These are phyloP conservation scores for Penicillium sclerotiorum DNA, from an alignment of 2,329 filamentous ascomycete species.

Conservation along the genomic window DNA sequence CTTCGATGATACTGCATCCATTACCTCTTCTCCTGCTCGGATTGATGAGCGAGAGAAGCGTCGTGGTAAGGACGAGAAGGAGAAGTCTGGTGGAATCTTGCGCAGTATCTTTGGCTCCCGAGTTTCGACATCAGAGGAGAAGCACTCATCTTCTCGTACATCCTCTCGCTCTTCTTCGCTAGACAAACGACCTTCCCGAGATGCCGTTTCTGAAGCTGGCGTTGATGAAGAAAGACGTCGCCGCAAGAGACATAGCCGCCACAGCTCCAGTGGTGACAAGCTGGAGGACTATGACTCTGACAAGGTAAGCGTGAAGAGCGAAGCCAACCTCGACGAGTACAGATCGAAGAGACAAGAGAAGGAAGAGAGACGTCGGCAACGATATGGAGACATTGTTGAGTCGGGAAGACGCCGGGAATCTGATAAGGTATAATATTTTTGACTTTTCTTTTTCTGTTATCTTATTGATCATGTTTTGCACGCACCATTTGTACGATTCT, in stretches of 20 bases:
- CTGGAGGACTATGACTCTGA: conserved; percentile 47
- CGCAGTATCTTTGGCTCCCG: conserved; percentile 43
- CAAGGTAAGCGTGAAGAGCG: conserved; percentile 49
- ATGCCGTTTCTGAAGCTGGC: conserved; percentile 41
- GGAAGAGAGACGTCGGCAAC: conserved; percentile 40
- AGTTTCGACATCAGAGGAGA: conserved; percentile 34
- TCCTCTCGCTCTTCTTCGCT: conserved; percentile 26
- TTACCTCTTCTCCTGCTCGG: conserved; percentile 36
- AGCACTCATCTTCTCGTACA: conserved; percentile 5
- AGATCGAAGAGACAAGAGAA: conserved; percentile 36
- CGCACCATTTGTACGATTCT: conserved; percentile 30
- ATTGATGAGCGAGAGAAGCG: conserved; percentile 37
- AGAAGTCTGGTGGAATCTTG: conserved; percentile 37
- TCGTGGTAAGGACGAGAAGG: conserved; percentile 36
- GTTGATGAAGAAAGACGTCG: conserved; percentile 45
- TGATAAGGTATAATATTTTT: conserved; percentile 45
- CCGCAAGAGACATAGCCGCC: conserved; percentile 48
- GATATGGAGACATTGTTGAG: conserved; percentile 41
- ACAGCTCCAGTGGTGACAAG: conserved; percentile 47
- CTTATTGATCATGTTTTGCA: conserved; percentile 24
- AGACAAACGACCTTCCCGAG: conserved; percentile 33
- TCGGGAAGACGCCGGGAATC: conserved; percentile 34
- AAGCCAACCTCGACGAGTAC: conserved; percentile 35
- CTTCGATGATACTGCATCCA: conserved; percentile 42
- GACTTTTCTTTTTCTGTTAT: conserved; percentile 31